Evolutionary conservation across 805 yeast genomes (phyloP).

Genomic region (Kazachstania taianensis): DNA sequence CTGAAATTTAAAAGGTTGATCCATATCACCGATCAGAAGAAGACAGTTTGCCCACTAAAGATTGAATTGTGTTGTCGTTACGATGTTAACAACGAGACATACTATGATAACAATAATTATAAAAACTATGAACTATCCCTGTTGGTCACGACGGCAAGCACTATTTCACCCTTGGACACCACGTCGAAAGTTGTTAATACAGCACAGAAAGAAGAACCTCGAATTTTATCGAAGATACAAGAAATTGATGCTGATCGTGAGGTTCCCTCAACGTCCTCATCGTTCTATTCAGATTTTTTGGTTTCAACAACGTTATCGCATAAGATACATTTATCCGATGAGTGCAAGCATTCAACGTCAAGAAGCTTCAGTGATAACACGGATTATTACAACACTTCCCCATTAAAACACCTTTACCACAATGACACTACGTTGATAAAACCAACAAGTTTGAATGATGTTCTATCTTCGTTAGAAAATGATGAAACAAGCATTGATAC

Average conservation of each 20-base stretch:
- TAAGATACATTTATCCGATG: conserved; percentile 4
- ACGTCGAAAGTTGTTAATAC: background rate
- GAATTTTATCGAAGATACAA: background rate
- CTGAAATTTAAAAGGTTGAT: conserved; percentile 17
- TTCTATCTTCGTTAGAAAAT: conserved; percentile 5
- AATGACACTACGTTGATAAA: conserved; percentile 17
- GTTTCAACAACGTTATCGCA: conserved; percentile 17
- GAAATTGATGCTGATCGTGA: background rate
- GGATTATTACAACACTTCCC: conserved; percentile 28
- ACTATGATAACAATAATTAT: conserved; percentile 29
- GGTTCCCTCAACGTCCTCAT: background rate
- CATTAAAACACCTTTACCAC: conserved; percentile 26
- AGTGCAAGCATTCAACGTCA: conserved; percentile 3
- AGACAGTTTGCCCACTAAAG: conserved; percentile 9
- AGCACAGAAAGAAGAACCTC: conserved; percentile 2
- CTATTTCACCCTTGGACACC: background rate
- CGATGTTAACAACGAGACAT: conserved; percentile 26
- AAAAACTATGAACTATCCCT: conserved; percentile 22
- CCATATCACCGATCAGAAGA: conserved; percentile 2
- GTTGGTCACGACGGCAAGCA: conserved; percentile 2
- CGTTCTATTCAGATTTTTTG: conserved; percentile 10
- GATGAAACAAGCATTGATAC: background rate
- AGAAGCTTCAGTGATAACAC: conserved; percentile 26
- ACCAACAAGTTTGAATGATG: conserved; percentile 17
- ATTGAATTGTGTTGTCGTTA: conserved; percentile 27